A percentile compares a stretch with the other conserved stretches of the same genome.
phyloP scores from a whole-genome alignment of 176 grass and related monocot species.

The Triticum turgidum region DNA sequence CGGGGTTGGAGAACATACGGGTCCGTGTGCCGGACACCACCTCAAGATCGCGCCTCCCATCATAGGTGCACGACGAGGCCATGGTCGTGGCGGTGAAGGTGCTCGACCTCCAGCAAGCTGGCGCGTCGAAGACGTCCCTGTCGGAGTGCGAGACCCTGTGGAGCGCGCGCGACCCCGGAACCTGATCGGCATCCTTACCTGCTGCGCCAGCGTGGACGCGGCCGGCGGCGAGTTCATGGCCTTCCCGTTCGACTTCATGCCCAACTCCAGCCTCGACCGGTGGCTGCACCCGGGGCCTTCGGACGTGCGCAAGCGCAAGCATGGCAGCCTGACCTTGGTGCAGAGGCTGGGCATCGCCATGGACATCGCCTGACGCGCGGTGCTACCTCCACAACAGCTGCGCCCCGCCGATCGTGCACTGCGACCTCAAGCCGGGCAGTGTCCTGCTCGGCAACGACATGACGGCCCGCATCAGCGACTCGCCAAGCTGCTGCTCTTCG shows the following conservation, averaged over 20 bases:
- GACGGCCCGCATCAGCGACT: constrained; percentile 43
- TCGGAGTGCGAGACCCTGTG: constrained; percentile 44
- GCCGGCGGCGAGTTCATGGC: constrained; percentile 51
- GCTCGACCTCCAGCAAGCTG: constrained; percentile 31
- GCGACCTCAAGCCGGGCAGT: constrained; percentile 46
- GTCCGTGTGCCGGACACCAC: too few species aligned
- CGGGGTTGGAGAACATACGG: too few species aligned
- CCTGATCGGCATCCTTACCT: constrained; percentile 42
- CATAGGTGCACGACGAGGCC: neutral
- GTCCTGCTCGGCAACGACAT: constrained; percentile 49
- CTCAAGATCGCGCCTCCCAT: too few species aligned
- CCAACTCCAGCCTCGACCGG: constrained; percentile 43
- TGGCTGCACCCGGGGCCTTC: constrained; percentile 23
- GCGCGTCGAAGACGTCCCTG: constrained; percentile 38
- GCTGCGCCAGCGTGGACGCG: constrained; percentile 26
- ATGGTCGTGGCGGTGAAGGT: constrained; percentile 35
- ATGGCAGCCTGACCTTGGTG: neutral
- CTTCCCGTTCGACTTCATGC: constrained; percentile 46
- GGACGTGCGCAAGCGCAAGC: neutral
- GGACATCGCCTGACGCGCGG: constrained; percentile 35
- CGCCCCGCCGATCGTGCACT: constrained; percentile 32
- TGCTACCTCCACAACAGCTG: constrained; percentile 45
- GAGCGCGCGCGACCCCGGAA: constrained; percentile 40
- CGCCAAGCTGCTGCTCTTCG: constrained; percentile 28
- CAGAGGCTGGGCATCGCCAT: constrained; percentile 36